phyloP scores from a whole-genome alignment of 1,284 basidiomycete genomes.

The Bondarzewia mesenterica region DNA sequence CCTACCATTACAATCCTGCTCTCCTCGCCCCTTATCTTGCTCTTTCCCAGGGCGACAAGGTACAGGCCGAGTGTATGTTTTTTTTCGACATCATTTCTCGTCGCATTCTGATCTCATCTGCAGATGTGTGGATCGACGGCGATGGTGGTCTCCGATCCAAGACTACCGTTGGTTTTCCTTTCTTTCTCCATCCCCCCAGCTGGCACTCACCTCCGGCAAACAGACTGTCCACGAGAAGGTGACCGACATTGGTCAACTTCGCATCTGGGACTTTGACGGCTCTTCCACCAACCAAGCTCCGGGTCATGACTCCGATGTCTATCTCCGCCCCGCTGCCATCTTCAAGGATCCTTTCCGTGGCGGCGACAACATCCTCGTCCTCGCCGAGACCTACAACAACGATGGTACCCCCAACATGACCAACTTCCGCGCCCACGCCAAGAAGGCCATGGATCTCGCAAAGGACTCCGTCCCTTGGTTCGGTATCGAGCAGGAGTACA shows the following conservation, averaged over 20 bases:
- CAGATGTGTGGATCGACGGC: constrained; percentile 95
- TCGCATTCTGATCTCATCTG: neutral
- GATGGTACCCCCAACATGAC: constrained; percentile 98
- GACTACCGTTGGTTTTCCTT: constrained; percentile 60
- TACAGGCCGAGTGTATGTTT: constrained; percentile 86
- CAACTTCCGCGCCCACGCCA: constrained; percentile 88
- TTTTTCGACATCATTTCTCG: constrained; percentile 13
- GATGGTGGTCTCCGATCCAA: constrained; percentile 90
- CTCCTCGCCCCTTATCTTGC: constrained; percentile 83
- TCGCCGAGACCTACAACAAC: constrained; percentile 97
- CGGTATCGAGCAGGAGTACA: constrained; percentile 99
- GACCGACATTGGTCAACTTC: constrained; percentile 80
- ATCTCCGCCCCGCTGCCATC: constrained; percentile 93
- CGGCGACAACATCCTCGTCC: constrained; percentile 95
- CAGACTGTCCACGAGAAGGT: constrained; percentile 80
- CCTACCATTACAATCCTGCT: constrained; percentile 62
- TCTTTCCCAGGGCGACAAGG: constrained; percentile 77
- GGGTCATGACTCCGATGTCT: constrained; percentile 93
- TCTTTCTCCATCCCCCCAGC: constrained; percentile 6
- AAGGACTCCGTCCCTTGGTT: constrained; percentile 90
- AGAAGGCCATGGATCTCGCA: constrained; percentile 90
- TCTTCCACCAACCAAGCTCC: constrained; percentile 96
- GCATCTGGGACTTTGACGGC: constrained; percentile 99
- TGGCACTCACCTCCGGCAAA: neutral
- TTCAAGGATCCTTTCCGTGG: constrained; percentile 99